Base-by-base conservation (phyloP, 768 basidiomycete species). In the Trametes villosa region DNA sequence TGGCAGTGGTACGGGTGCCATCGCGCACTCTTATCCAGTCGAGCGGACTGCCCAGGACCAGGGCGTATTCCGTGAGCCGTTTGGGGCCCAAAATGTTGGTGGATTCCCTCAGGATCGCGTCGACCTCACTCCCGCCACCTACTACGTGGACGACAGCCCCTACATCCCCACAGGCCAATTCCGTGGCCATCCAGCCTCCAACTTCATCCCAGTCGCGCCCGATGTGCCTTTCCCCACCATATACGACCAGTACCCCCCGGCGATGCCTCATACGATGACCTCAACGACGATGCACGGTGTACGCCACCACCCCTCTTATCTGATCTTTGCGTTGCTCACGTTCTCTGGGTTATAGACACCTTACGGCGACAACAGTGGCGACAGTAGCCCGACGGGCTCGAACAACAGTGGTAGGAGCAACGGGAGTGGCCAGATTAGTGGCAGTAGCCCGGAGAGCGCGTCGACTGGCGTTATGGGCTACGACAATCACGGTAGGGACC, bases 61-160 rank as follows among this genome's bases (percentile, higher is more conserved):
- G 49, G 59, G 47, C 57, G 41, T 51, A 26, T 42, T 33, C 30
- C 48, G 53, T 18, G 47, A 58, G 20, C 49, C 41, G n/a, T 62
- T 58, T 53, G 62, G 42, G 56, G 36, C 24, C 17, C 51, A 64
- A 47, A 53, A 52, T 53, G 33, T 30, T 22, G 34, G 53, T 53
- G 59, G 41, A 30, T 54, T 53, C 45, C 46, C n/a, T 50, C 44
- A 46, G 7, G 12, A 51, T 54, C 60, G 31, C 30, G 11, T 57
- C 45, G 33, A 48, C 22, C 51, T 53, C 53, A 52, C 42, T 15
- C 22, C 47, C 44, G 60, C 65, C 48, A 67, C 57, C 42, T 17
- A 64, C 34, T 64, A 59, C 51, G 57, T 53, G 17, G 67, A 68
- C 41, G 67, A 68, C 50, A 15, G 59, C 4, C 65, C 67, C 1